Evolutionary conservation across 2,329 filamentous ascomycete species (phyloP).

Genomic region (Geosmithia morbida): DNA sequence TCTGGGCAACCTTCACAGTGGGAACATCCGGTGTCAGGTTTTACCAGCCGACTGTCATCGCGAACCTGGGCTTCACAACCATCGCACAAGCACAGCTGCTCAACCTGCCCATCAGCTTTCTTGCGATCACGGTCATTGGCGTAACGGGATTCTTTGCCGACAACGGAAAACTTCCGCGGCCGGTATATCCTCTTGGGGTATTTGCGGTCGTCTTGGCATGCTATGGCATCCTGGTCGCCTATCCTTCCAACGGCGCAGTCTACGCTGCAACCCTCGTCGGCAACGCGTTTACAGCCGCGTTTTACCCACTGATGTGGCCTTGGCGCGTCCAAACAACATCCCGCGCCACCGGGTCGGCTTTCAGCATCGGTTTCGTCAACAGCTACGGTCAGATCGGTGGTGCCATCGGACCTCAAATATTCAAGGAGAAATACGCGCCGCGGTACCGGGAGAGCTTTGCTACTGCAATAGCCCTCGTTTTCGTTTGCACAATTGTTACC

Average conservation of each 20-base stretch:
- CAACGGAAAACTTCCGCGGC: conserved; percentile 24
- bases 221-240: conserved; percentile 28
- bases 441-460: conserved; percentile 27
- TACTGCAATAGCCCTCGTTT: conserved; percentile 27
- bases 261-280: conserved; percentile 31
- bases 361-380: conserved; percentile 34
- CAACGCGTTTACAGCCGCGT: conserved; percentile 23
- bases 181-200: conserved; percentile 26
- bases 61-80: conserved; percentile 21
- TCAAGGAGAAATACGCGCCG: conserved; percentile 26
- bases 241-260: conserved; percentile 27
- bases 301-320: conserved; percentile 35
- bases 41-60: conserved; percentile 27
- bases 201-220: conserved; percentile 26
- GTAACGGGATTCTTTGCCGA: conserved; percentile 25
- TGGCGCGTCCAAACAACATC: conserved; percentile 33
- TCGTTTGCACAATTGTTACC: conserved; percentile 23
- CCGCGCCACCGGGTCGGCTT: conserved; percentile 31
- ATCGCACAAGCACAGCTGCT: conserved; percentile 32
- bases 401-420: conserved; percentile 31
- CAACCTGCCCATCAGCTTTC: conserved; percentile 29
- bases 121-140: conserved; percentile 25
- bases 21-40: conserved; percentile 25
- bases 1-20: conserved; percentile 28
- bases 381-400: conserved; percentile 34